Evolutionary conservation across 2,329 filamentous ascomycete species (phyloP), one percentile per base, ranked within the genome.

Genomic region (Trichoderma hamatum): DNA sequence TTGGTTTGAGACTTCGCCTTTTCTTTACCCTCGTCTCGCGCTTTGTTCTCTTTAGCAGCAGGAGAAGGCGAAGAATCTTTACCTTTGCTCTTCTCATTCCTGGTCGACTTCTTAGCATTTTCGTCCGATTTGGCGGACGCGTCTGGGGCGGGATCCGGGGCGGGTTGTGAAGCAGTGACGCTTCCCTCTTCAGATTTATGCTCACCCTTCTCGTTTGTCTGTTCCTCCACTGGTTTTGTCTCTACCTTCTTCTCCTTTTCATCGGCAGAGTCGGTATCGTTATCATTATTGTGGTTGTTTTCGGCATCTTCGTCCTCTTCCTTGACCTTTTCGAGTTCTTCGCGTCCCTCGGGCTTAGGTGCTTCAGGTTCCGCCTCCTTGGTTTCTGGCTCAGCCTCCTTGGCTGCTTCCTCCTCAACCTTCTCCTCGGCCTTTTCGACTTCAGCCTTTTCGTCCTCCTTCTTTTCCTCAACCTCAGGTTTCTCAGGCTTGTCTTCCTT

Each of bases 231-330:
- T 3, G 74, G 70, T 6, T 74, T 73, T 3, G 74, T 70, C 7
- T 49, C 30, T 3, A 39, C 39, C 14, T 62, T 51, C 46, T 72
- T 67, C 2, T 72, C 66, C 2, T 72, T 43, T 3, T 73, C 73
- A 3, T 74, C 73, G 13, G 75, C 72, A 1, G 76, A 72, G 0
- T 75, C 73, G 52, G 75, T 74, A 0, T 76, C 73, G 6, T 75
- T 72, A 1, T 74, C 71, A 10, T 73, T 69, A 3, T 73, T 72
- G 14, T 77, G 74, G 1, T 72, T 70, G 1, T 74, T 72, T 13
- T 77, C 75, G 2, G 16, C 52, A 16, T 36, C 61, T 1, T 77
- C 75, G 0, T 77, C 76, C 0, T 76, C 73, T 0, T 76, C 75
- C 1, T 77, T 73, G 0, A 76, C 74, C 0, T 78, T 73, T 0